Evolutionary conservation across 331 rosid genomes (phyloP).

Genomic region (Spiraea crenata): DNA sequence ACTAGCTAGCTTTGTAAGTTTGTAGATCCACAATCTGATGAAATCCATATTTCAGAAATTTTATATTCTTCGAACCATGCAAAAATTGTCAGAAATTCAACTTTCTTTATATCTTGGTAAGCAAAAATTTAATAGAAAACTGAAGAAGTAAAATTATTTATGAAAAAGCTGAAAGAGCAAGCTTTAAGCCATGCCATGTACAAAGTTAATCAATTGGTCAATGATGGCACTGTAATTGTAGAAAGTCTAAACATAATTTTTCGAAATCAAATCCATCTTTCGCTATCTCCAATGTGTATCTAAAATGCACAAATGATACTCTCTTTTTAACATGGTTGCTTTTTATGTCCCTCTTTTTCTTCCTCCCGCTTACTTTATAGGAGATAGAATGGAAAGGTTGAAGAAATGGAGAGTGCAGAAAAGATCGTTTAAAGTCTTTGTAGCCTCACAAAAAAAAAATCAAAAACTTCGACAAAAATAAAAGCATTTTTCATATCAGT

Average conservation of each 20-base stretch:
- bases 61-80: slow-evolving; percentile 49
- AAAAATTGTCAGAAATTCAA: slow-evolving; percentile 53
- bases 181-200: slow-evolving; percentile 50
- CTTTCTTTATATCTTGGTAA: slow-evolving; percentile 24
- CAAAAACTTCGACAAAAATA: too few relatives aligned
- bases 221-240: slow-evolving; percentile 64
- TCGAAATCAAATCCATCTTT: slow-evolving; percentile 27
- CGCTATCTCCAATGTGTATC: slow-evolving; percentile 17
- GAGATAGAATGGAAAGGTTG: slow-evolving; percentile 48
- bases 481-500: too few relatives aligned
- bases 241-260: slow-evolving; percentile 32
- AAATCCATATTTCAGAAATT: slow-evolving; percentile 10
- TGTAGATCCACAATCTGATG: slow-evolving; percentile 33
- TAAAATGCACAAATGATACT: slow-evolving; percentile 44
- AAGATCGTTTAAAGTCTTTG: slow-evolving; percentile 42
- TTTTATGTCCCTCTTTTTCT: slow-evolving; percentile 25
- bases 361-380: slow-evolving; percentile 47
- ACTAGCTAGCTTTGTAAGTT: not conserved
- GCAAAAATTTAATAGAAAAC: slow-evolving; percentile 2
- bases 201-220: slow-evolving; percentile 59
- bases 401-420: slow-evolving; percentile 13
- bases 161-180: slow-evolving; percentile 10
- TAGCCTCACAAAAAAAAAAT: slow-evolving; percentile 24
- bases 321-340: slow-evolving; percentile 48
- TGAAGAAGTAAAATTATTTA: slow-evolving; percentile 9